A percentile compares a stretch with the other conserved stretches of the same genome.
Conservation (phyloP, 2,329 filamentous ascomycete genomes). For the Decorospora gaudefroyi region DNA sequence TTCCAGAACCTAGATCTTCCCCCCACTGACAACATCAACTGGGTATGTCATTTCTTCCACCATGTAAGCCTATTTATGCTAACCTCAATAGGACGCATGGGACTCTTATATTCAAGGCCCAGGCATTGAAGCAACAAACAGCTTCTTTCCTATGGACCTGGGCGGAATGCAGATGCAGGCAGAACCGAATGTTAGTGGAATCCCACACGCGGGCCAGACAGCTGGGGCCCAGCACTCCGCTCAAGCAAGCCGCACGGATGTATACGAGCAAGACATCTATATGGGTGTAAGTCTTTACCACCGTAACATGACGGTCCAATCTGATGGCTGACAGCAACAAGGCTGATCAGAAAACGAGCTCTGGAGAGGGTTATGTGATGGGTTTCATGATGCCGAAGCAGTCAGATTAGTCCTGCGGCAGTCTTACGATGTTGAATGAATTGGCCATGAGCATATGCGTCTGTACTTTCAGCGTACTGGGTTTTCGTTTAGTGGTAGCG, state of each 20-base stretch:
- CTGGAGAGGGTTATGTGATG: slow-evolving; percentile 34
- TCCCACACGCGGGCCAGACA: slow-evolving; percentile 24
- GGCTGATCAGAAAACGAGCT: slow-evolving; percentile 34
- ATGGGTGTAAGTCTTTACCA: slow-evolving; percentile 45
- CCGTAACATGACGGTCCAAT: slow-evolving; percentile 1
- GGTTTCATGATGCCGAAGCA: slow-evolving; percentile 39
- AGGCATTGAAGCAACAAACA: slow-evolving; percentile 48
- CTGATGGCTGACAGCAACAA: slow-evolving; percentile 19
- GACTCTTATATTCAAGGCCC: slow-evolving; percentile 69
- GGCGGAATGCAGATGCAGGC: slow-evolving; percentile 42
- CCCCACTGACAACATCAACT: slow-evolving; percentile 59
- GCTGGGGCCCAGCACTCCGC: slow-evolving; percentile 18
- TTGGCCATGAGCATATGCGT: slow-evolving; percentile 1
- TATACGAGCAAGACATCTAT: slow-evolving; percentile 45
- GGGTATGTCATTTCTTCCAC: slow-evolving; percentile 55
- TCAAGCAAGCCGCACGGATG: slow-evolving; percentile 32
- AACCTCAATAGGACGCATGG: slow-evolving; percentile 59
- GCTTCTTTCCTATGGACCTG: slow-evolving; percentile 53
- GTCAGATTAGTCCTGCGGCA: slow-evolving; percentile 1
- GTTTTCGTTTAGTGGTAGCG: neutral
- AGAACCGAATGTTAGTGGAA: slow-evolving; percentile 25
- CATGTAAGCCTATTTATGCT: slow-evolving; percentile 6
- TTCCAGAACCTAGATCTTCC: slow-evolving; percentile 61
- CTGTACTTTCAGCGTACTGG: neutral
- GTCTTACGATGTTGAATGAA: neutral